Evolutionary conservation across 805 yeast species (phyloP).

Genomic region (Hanseniaspora taiwanica): DNA sequence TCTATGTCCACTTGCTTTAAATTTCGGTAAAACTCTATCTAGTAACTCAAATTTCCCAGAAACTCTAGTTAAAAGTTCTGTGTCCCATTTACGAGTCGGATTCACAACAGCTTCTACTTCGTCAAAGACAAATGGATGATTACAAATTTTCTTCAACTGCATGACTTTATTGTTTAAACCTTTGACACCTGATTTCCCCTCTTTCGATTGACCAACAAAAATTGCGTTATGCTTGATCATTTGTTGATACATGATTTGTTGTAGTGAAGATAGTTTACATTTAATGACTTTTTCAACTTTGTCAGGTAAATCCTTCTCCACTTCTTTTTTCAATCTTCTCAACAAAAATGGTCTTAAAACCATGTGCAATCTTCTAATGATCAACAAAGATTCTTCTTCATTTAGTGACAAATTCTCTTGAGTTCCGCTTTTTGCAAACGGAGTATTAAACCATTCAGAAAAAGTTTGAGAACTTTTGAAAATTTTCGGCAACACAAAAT

Average conservation of each 20-base stretch:
- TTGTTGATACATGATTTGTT: conserved; percentile 57
- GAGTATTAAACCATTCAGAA: conserved; percentile 85
- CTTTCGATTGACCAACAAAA: conserved; percentile 40
- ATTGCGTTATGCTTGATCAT: conserved; percentile 61
- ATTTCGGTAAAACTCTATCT: conserved; percentile 64
- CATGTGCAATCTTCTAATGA: conserved; percentile 74
- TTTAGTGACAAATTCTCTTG: conserved; percentile 71
- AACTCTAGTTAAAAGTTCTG: conserved; percentile 59
- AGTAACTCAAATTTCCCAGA: conserved; percentile 73
- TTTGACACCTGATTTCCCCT: conserved; percentile 52
- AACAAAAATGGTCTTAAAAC: conserved; percentile 74
- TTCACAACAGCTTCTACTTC: conserved; percentile 64
- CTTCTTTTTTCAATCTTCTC: conserved; percentile 77
- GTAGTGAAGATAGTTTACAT: conserved; percentile 65
- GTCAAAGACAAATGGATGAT: conserved; percentile 79
- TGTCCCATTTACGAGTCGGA: conserved; percentile 41
- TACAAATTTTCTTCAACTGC: conserved; percentile 77
- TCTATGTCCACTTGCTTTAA: conserved; percentile 61
- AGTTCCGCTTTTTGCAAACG: conserved; percentile 73
- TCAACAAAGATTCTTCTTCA: conserved; percentile 75
- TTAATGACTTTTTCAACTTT: conserved; percentile 73
- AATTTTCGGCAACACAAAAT: conserved; percentile 71
- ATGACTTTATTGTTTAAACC: conserved; percentile 72
- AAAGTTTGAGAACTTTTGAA: conserved; percentile 77
- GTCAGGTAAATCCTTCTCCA: conserved; percentile 74